A percentile compares a stretch with the other conserved stretches of the same genome.
These are phyloP conservation scores for Phascolomyces articulosus DNA, from an alignment of 371 early-diverging fungal genomes.

Conservation along the genomic window DNA sequence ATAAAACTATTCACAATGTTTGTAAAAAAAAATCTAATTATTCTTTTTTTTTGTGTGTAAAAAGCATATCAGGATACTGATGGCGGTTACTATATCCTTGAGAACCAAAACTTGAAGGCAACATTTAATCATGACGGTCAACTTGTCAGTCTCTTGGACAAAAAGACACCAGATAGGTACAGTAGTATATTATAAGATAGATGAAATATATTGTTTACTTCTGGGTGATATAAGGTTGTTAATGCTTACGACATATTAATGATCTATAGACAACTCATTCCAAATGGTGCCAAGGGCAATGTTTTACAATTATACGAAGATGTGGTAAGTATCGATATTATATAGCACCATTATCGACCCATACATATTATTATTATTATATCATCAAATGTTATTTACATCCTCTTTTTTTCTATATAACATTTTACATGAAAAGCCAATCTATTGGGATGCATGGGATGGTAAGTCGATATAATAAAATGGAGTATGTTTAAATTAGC, in stretches of 20 bases:
- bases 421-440: slow-evolving; percentile 58
- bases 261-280: slow-evolving; percentile 65
- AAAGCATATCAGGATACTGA: slow-evolving; percentile 35
- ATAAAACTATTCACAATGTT: background rate
- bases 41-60: background rate
- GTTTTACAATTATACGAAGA: slow-evolving; percentile 86
- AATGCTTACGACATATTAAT: too few relatives aligned
- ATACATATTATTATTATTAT: too few relatives aligned
- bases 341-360: too few relatives aligned
- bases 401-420: too few relatives aligned
- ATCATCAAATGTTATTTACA: background rate
- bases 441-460: slow-evolving; percentile 84
- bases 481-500: too few relatives aligned
- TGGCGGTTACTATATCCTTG: slow-evolving; percentile 57
- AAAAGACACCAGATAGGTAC: slow-evolving; percentile 43
- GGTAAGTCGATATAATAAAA: slow-evolving; percentile 18
- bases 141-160: slow-evolving; percentile 69
- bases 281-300: slow-evolving; percentile 72
- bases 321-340: slow-evolving; percentile 52
- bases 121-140: slow-evolving; percentile 75
- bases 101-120: slow-evolving; percentile 72
- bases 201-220: too few relatives aligned
- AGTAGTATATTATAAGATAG: background rate
- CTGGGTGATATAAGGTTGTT: too few relatives aligned
- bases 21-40: background rate